phyloP scores from a whole-genome alignment of 352 stramenopile species.

The Pythium phragmiticola region DNA sequence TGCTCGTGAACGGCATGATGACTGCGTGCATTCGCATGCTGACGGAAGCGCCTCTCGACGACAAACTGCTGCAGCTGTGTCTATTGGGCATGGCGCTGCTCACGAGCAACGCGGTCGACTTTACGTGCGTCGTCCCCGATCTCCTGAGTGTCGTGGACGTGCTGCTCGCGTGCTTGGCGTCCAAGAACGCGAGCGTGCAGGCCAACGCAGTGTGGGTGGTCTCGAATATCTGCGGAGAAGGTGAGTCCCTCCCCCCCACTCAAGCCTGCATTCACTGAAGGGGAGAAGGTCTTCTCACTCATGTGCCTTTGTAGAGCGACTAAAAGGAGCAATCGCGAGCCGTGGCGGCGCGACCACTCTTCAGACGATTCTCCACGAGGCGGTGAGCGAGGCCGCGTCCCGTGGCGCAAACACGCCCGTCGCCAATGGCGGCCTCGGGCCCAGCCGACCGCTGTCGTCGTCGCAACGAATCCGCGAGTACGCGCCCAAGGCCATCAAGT shows the following conservation, averaged over 20 bases:
- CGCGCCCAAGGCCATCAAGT: conserved; percentile 70
- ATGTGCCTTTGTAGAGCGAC: conserved; percentile 32
- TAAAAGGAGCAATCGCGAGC: conserved; percentile 50
- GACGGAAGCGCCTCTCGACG: conserved; percentile 29
- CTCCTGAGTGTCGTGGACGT: conserved; percentile 38
- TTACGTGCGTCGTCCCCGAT: conserved; percentile 32
- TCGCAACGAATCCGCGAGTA: conserved; percentile 76
- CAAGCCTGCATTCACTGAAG: background rate
- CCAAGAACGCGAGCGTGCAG: conserved; percentile 55
- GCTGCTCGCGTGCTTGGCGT: conserved; percentile 46
- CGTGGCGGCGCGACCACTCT: conserved; percentile 55
- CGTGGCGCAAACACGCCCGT: background rate
- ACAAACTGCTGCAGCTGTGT: conserved; percentile 62
- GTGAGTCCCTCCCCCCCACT: conserved; percentile 20
- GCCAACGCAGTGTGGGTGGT: conserved; percentile 78
- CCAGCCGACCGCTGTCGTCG: conserved; percentile 46
- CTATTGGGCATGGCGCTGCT: conserved; percentile 65
- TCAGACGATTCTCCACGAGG: conserved; percentile 65
- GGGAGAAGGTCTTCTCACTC: background rate
- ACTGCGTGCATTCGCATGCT: conserved; percentile 36
- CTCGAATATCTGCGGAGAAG: conserved; percentile 67
- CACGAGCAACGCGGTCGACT: conserved; percentile 35
- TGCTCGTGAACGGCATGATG: conserved; percentile 47
- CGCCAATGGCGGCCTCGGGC: background rate
- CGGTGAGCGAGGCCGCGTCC: conserved; percentile 8